These are phyloP conservation scores for Gelatoporia subvermispora DNA, from an alignment of 768 basidiomycete genomes.

Conservation along the genomic window DNA sequence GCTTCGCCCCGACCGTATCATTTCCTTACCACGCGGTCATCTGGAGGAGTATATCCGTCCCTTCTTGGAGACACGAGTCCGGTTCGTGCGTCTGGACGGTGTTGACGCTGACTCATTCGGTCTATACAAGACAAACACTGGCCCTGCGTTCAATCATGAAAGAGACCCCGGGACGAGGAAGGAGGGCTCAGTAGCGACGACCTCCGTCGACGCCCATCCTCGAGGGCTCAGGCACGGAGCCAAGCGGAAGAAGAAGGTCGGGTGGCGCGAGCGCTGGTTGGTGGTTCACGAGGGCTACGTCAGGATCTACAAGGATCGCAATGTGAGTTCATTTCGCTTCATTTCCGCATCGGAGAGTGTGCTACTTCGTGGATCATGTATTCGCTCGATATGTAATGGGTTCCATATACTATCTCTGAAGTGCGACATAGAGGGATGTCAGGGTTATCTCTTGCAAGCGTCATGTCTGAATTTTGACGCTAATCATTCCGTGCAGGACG, in stretches of 20 bases:
- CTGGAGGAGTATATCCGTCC: conserved; percentile 46
- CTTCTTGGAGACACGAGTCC: conserved; percentile 54
- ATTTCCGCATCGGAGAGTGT: background rate
- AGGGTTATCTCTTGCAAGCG: too few relatives aligned
- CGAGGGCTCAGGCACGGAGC: too few relatives aligned
- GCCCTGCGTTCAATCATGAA: conserved; percentile 1
- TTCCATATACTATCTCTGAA: too few relatives aligned
- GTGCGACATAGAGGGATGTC: too few relatives aligned
- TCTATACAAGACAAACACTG: conserved; percentile 1
- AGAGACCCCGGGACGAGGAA: conserved; percentile 1
- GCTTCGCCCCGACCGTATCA: conserved; percentile 16
- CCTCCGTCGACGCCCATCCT: background rate
- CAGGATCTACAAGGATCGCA: conserved; percentile 47
- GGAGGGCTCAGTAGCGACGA: background rate
- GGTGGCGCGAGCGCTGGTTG: conserved; percentile 63
- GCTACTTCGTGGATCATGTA: too few relatives aligned
- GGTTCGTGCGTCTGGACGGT: conserved; percentile 38
- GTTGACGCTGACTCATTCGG: conserved; percentile 19
- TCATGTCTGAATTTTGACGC: too few relatives aligned
- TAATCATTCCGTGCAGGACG: background rate
- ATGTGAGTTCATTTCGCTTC: conserved; percentile 32
- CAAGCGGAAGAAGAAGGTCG: conserved; percentile 32
- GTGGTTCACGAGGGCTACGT: conserved; percentile 55
- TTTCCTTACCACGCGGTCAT: conserved; percentile 37
- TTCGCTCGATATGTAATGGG: too few relatives aligned